Conservation (phyloP, 495 filamentous ascomycete genomes). For the Endocarpon pusillum region DNA sequence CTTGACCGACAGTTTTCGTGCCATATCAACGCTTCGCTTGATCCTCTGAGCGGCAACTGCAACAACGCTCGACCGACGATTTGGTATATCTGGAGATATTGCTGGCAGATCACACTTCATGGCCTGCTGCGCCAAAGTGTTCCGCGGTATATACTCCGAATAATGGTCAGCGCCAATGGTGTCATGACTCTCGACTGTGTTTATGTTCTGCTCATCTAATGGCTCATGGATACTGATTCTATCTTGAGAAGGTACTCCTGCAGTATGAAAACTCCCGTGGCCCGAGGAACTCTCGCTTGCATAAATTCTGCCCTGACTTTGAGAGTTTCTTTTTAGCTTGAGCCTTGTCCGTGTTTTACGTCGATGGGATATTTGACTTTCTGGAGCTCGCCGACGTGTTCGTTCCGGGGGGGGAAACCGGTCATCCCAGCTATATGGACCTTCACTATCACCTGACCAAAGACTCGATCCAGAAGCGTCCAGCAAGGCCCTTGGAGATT, state of each 20-base stretch:
- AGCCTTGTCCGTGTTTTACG: not conserved
- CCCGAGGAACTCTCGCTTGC: no score
- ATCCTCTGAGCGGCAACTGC: no score
- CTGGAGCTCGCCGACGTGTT: not conserved
- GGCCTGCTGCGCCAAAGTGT: no score
- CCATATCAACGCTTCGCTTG: not conserved
- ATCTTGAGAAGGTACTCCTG: not conserved
- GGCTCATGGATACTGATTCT: not conserved
- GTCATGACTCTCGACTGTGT: not conserved
- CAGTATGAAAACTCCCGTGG: not conserved
- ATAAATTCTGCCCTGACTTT: no score
- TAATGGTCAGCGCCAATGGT: not conserved
- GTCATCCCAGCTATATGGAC: no score
- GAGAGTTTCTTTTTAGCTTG: not conserved
- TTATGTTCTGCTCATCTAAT: not conserved
- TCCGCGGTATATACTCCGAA: no score
- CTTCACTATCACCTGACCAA: no score
- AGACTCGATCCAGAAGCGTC: no score
- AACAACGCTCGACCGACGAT: constrained; percentile 37
- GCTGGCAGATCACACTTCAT: no score
- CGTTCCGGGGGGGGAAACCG: not conserved
- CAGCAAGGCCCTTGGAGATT: no score
- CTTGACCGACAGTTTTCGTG: not conserved
- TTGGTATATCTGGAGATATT: constrained; percentile 42
- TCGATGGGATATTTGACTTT: not conserved